Percentiles rank a stretch among this genome's conserved stretches.
Evolutionary conservation across 1,284 basidiomycete genomes (phyloP).

Genomic region (Trichosporon sp.): DNA sequence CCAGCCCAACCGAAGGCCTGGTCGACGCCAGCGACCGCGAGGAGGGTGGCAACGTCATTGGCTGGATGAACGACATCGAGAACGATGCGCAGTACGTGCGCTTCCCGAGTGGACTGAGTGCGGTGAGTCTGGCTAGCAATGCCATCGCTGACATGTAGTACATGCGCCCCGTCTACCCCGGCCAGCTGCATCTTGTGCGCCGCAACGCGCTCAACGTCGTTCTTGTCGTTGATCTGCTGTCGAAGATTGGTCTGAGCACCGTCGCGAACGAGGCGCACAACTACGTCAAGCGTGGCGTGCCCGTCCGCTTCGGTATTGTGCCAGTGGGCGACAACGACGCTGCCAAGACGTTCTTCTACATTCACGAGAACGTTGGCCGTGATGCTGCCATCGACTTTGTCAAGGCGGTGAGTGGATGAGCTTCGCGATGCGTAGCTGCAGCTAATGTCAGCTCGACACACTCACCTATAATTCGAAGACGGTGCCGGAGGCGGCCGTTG

Average conservation of each 20-base stretch:
- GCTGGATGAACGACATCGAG: slow-evolving; percentile 87
- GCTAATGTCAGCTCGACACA: not conserved
- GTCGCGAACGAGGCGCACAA: slow-evolving; percentile 50
- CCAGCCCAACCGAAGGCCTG: slow-evolving; percentile 62
- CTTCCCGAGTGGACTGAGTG: slow-evolving; percentile 29
- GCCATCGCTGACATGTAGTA: slow-evolving; percentile 21
- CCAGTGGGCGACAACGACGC: slow-evolving; percentile 56
- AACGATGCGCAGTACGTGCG: slow-evolving; percentile 59
- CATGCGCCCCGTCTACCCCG: slow-evolving; percentile 51
- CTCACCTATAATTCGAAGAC: not conserved
- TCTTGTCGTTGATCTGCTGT: slow-evolving; percentile 69
- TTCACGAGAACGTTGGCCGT: slow-evolving; percentile 60
- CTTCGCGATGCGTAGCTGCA: not conserved
- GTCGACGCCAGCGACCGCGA: slow-evolving; percentile 81
- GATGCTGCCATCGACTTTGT: slow-evolving; percentile 61
- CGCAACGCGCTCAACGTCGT: slow-evolving; percentile 77
- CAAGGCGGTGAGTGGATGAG: slow-evolving; percentile 19
- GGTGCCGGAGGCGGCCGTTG: slow-evolving; percentile 9
- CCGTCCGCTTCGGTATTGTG: slow-evolving; percentile 76
- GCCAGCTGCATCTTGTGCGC: slow-evolving; percentile 65
- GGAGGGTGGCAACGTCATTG: slow-evolving; percentile 67
- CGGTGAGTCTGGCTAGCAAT: slow-evolving; percentile 22
- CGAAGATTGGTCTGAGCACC: slow-evolving; percentile 57
- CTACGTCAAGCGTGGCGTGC: slow-evolving; percentile 65
- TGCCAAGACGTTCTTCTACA: slow-evolving; percentile 64